Evolutionary conservation across 768 basidiomycete species (phyloP).

Genomic region (Lactarius quietus): DNA sequence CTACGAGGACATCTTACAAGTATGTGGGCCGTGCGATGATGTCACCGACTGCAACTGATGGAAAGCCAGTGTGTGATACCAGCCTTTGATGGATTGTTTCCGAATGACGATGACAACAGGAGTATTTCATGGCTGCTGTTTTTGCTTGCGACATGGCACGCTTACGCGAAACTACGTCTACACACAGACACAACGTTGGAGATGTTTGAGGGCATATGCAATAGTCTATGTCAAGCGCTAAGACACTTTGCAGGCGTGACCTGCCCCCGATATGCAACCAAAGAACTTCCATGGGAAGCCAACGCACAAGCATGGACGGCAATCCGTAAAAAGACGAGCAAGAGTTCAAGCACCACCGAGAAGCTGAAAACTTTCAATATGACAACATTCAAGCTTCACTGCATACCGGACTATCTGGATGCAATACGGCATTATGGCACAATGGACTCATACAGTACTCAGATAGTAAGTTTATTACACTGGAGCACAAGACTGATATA

Average conservation of each 20-base stretch:
- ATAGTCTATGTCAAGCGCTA: neutral
- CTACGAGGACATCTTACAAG: neutral
- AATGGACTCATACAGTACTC: neutral
- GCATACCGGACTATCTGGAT: neutral
- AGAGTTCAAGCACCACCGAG: neutral
- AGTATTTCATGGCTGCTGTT: slow-evolving; percentile 37
- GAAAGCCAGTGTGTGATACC: neutral
- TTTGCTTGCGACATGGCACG: slow-evolving; percentile 4
- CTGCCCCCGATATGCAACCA: neutral
- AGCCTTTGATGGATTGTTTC: slow-evolving; percentile 26
- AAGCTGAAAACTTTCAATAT: neutral
- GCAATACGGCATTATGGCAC: neutral
- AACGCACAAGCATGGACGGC: no score
- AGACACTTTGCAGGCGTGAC: neutral
- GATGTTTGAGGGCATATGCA: neutral
- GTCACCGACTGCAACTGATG: neutral
- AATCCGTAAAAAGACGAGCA: no score
- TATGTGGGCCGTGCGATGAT: neutral
- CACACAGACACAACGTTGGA: neutral
- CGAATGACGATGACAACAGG: slow-evolving; percentile 34
- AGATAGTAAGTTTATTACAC: neutral
- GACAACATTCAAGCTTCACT: neutral
- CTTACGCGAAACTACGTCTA: no score
- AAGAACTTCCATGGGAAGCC: neutral
- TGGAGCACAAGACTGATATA: no score